These are phyloP conservation scores for Crucibulum laeve DNA, from an alignment of 768 basidiomycete genomes.

Conservation along the genomic window DNA sequence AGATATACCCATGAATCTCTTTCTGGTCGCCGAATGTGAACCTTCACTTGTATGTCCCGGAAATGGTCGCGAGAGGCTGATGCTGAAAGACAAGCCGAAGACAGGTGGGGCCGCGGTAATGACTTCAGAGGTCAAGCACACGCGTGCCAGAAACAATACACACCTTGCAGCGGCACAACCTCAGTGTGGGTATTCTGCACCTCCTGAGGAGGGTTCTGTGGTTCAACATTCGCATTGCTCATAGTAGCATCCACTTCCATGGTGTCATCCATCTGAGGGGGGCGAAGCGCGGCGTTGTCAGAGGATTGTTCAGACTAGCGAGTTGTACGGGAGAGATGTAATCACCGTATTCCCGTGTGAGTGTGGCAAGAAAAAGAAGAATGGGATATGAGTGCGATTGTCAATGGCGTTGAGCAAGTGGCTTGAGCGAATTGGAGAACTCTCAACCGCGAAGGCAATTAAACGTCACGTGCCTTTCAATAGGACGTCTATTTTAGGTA, in stretches of 20 bases:
- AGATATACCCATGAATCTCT: conserved; percentile 80
- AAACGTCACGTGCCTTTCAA: conserved; percentile 20
- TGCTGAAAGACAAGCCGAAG: conserved; percentile 1
- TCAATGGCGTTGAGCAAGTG: conserved; percentile 5
- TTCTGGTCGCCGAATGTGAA: conserved; percentile 77
- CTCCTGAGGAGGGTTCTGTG: conserved; percentile 10
- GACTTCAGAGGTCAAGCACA: background rate
- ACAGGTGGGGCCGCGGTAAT: background rate
- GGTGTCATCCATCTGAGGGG: conserved; percentile 27
- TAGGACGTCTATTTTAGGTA: conserved; percentile 1
- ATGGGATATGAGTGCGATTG: conserved; percentile 1
- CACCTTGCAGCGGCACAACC: conserved; percentile 5
- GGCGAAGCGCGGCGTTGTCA: background rate
- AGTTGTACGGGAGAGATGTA: no score
- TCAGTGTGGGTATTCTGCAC: conserved; percentile 2
- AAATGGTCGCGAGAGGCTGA: conserved; percentile 48
- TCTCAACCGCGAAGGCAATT: conserved; percentile 22
- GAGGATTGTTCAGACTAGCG: no score
- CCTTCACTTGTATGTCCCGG: conserved; percentile 79
- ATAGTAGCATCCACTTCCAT: conserved; percentile 42
- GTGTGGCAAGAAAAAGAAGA: no score
- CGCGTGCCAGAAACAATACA: background rate
- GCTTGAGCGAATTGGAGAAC: conserved; percentile 11
- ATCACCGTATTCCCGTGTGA: no score
- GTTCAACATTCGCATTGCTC: conserved; percentile 15